Evolutionary conservation across 2,329 filamentous ascomycete genomes (phyloP).

Genomic region (Penicillium crustosum): DNA sequence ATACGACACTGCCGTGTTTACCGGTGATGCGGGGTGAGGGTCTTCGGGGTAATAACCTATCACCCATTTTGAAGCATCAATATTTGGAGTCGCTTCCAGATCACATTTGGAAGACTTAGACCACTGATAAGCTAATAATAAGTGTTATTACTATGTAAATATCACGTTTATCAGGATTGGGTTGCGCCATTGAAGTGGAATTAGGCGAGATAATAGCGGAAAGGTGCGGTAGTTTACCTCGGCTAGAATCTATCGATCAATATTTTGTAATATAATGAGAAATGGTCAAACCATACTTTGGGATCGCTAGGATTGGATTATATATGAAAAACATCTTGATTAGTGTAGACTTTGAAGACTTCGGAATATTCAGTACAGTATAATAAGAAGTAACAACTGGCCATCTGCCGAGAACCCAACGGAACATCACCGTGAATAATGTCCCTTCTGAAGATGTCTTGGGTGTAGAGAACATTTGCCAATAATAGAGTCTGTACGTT

Average conservation of each 20-base stretch:
- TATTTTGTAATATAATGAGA: background rate
- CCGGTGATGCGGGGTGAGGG: slow-evolving; percentile 1
- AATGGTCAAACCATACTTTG: background rate
- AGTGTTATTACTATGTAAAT: too few relatives aligned
- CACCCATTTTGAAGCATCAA: background rate
- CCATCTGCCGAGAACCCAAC: too few relatives aligned
- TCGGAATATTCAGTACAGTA: too few relatives aligned
- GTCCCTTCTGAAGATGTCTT: too few relatives aligned
- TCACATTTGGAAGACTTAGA: background rate
- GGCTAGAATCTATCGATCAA: background rate
- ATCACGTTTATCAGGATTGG: background rate
- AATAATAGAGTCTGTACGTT: too few relatives aligned
- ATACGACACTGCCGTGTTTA: background rate
- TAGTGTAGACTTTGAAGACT: too few relatives aligned
- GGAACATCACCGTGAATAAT: too few relatives aligned
- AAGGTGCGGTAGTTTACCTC: background rate
- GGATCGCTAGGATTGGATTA: too few relatives aligned
- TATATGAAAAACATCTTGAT: too few relatives aligned
- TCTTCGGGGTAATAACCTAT: background rate
- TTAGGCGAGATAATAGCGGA: background rate
- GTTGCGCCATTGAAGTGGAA: background rate
- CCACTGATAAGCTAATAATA: too few relatives aligned
- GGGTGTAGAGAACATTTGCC: too few relatives aligned
- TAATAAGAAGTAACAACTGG: too few relatives aligned
- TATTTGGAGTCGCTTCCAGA: background rate